Conservation (phyloP, 345 rosid genomes). For the Viola odorata region DNA sequence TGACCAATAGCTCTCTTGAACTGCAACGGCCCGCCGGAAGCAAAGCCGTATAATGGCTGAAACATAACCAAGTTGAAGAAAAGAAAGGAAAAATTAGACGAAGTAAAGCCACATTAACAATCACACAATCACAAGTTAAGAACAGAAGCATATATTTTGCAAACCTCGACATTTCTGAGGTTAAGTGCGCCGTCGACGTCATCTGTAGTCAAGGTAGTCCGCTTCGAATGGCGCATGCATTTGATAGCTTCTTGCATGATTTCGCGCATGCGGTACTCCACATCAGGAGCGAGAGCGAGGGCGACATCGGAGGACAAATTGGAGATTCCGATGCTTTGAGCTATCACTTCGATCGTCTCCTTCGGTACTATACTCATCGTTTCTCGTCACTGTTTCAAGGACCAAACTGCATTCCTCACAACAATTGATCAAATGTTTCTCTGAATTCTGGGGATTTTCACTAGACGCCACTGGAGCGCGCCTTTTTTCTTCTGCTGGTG, state of each 20-base stretch:
- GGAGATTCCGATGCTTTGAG: conserved; percentile 75
- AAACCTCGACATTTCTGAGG: conserved; percentile 81
- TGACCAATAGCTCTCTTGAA: conserved; percentile 90
- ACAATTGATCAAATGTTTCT: too few relatives aligned
- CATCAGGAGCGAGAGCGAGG: conserved; percentile 85
- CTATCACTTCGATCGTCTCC: conserved; percentile 83
- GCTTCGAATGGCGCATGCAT: conserved; percentile 92
- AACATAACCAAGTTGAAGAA: background rate
- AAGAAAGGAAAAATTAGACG: background rate
- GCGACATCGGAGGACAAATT: conserved; percentile 70
- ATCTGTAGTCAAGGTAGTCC: conserved; percentile 59
- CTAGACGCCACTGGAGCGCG: too few relatives aligned
- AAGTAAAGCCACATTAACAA: background rate
- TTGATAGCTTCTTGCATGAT: conserved; percentile 95
- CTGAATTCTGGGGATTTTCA: too few relatives aligned
- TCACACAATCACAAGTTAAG: background rate
- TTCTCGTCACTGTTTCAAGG: background rate
- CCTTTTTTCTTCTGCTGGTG: too few relatives aligned
- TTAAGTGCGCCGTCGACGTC: conserved; percentile 87
- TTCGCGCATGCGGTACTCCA: conserved; percentile 89
- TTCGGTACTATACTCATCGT: conserved; percentile 87
- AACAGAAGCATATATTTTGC: background rate
- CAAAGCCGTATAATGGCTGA: conserved; percentile 86
- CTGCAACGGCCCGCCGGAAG: conserved; percentile 68
- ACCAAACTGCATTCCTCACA: too few relatives aligned